Evolutionary conservation across 2,329 filamentous ascomycete species (phyloP), one percentile per base, ranked within the genome.

Genomic region (Alternaria hordeiaustralica): DNA sequence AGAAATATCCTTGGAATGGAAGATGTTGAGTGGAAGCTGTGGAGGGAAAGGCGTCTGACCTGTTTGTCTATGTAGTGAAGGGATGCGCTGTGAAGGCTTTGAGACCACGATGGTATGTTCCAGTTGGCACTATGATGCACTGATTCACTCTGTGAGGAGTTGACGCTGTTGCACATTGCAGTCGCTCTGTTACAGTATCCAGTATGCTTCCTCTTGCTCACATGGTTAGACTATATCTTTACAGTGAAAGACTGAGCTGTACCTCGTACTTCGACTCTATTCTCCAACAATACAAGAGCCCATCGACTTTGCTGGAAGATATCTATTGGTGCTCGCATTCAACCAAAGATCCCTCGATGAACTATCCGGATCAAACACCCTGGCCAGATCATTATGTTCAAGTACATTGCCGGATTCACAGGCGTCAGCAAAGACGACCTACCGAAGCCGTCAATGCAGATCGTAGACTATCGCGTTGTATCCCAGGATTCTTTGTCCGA

Each of bases 41-140:
- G 20, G 12, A 46, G 12, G 20, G 44, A 46, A 15, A 46, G 20
- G 7, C 5, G 20, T 21, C 7, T 46, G 44, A 2, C 10, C 0
- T 21, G 44, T 23, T 46, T 23, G 44, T 20, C 20, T 46, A 23
- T 46, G 12, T 15, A 25, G 44, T 15, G 44, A 46, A 46, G 12
- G 44, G 44, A 5, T 46, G 12, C 21, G 8, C 44, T 25, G 28
- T 20, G 33, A 43, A 55, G 36, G 36, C 21, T n/a, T 63, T 13
- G 50, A 53, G 26, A 59, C 45, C 53, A 54, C 33, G 58, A 61
- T 21, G 44, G 53, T 36, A 61, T 28, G 53, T 57, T 28, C 47
- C 61, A 13, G 50, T 51, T 25, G 50, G 43, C 18, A 26, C 28
- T 4, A n/a, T 45, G 30, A 21, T 13, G 18, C 44, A 46, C 21